Evolutionary conservation across 75 land plant species (phyloP), one percentile per base, ranked within the genome.

Genomic region (Picea sitchensis): DNA sequence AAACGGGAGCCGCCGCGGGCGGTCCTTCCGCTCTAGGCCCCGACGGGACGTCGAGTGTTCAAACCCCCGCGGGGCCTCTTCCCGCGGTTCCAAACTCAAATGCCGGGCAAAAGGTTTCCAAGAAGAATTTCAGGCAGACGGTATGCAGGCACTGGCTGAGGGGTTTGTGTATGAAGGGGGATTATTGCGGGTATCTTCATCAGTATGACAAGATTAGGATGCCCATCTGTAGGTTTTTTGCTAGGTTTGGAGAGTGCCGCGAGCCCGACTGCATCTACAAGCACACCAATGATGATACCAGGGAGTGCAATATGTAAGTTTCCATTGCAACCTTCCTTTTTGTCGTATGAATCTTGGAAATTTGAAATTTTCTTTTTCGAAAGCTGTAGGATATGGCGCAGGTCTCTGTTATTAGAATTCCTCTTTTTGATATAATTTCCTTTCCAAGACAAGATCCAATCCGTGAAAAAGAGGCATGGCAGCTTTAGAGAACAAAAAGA

Each of bases 131-230:
- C 79, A 78, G 81, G 36, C 81, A 80, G 59, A 80, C 81, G 3
- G 81, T 80, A 11, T 80, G 81, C 81, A 73, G 81, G 78, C 81
- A 80, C 38, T 80, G 81, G 81, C 80, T 80, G 34, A 73, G 81
- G 54, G 81, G 81, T 32, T 74, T 80, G 81, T 80, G 81, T 20
- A 80, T 80, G 81, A 80, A 80, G 58, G 81, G 81, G 4, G 60
- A 51, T 9, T 79, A n/a, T 75, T 80, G 81, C 44, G 60, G 79
- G 17, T 80, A 38, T 79, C 75, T 80, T 47, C 81, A 80, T 64
- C 81, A 80, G 58, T 58, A 17, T 75, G 81, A 80, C 51, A 75
- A 80, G 79, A 36, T 38, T 14, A 36, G 81, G 4, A 80, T 80
- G 81, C 81, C 81, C 20, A 47, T 80, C 4, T 80, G 81, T 20